These are phyloP conservation scores for Penicillium olsonii DNA, from an alignment of 2,329 filamentous ascomycete species.

Conservation along the genomic window DNA sequence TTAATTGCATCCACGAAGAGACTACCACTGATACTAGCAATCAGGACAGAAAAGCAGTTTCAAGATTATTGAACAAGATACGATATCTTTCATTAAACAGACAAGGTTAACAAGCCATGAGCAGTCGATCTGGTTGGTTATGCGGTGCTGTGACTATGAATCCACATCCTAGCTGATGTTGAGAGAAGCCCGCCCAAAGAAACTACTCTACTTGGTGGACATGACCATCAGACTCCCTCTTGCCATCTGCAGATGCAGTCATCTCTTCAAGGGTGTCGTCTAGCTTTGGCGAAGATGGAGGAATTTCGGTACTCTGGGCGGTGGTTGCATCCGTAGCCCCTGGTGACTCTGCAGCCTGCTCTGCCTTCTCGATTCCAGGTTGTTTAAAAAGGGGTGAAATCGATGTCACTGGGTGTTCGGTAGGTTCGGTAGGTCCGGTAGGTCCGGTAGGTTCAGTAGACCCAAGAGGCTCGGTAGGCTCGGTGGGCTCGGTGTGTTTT, in stretches of 20 bases:
- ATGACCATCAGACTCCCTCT: conserved; percentile 27
- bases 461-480: not conserved
- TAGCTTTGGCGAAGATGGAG: conserved; percentile 9
- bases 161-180: no score
- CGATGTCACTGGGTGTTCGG: not conserved
- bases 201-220: conserved; percentile 8
- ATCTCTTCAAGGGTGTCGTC: conserved; percentile 27
- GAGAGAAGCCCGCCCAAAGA: not conserved
- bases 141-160: not conserved
- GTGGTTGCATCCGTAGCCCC: not conserved
- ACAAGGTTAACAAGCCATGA: not conserved
- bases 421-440: not conserved
- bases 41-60: no score
- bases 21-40: no score
- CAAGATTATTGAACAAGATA: no score
- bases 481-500: not conserved
- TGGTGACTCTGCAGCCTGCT: not conserved
- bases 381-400: not conserved
- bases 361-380: not conserved
- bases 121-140: not conserved
- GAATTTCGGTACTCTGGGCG: conserved; percentile 8
- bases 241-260: conserved; percentile 29
- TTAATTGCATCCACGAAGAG: no score
- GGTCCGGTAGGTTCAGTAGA: not conserved
- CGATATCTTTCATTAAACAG: not conserved